A percentile compares a stretch with the other conserved stretches of the same genome.
Evolutionary conservation across 805 yeast genomes (phyloP).

Genomic region (Saccharomycopsis sp.): DNA sequence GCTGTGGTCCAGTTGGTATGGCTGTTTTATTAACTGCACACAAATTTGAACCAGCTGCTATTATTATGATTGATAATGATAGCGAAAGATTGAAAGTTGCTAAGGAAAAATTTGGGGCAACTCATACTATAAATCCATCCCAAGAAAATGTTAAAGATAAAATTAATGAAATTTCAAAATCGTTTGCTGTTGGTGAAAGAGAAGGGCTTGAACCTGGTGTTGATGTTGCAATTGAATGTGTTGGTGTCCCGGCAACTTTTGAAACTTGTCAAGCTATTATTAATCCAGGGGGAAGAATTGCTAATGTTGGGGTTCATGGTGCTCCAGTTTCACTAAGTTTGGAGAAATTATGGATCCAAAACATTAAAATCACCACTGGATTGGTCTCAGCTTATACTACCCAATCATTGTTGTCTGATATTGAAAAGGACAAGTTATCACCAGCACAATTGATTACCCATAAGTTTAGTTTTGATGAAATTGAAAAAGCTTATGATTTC

Average conservation of each 20-base stretch:
- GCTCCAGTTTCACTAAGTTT: conserved; percentile 34
- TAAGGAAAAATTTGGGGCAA: conserved; percentile 50
- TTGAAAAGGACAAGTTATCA: conserved; percentile 31
- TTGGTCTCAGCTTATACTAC: conserved; percentile 43
- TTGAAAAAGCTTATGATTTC: conserved; percentile 55
- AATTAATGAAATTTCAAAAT: conserved; percentile 29
- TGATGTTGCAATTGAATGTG: conserved; percentile 58
- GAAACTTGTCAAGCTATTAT: conserved; percentile 50
- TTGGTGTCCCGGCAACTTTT: conserved; percentile 58
- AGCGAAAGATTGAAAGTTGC: conserved; percentile 54
- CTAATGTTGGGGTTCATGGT: conserved; percentile 57
- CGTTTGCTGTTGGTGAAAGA: conserved; percentile 27
- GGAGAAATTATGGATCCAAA: conserved; percentile 41
- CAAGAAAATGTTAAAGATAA: conserved; percentile 37
- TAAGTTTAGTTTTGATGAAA: conserved; percentile 46
- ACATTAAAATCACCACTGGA: conserved; percentile 40
- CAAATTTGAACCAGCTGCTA: conserved; percentile 45
- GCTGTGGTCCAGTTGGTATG: conserved; percentile 63
- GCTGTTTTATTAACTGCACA: conserved; percentile 53
- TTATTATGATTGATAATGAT: conserved; percentile 53
- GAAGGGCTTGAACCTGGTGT: too few species aligned
- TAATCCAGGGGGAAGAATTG: conserved; percentile 54
- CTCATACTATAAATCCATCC: conserved; percentile 46
- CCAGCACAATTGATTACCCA: conserved; percentile 52
- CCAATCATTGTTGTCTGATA: conserved; percentile 31